Evolutionary conservation across 306 rosid species (phyloP).

Genomic region (Gynostemma pentaphyllum): DNA sequence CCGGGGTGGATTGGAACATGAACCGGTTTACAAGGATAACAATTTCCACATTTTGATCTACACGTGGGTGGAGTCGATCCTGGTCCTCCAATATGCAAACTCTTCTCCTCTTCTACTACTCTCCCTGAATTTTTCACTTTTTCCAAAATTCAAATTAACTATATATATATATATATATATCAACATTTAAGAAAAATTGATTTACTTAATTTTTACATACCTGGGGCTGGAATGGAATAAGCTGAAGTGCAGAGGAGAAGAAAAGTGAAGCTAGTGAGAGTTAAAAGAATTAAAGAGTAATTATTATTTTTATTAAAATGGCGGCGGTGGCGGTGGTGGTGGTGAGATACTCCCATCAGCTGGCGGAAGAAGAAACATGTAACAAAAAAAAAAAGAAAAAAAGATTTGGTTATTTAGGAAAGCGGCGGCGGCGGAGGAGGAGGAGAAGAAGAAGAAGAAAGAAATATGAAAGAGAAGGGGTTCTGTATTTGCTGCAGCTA

Average conservation of each 20-base stretch:
- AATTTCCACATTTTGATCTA: slow-evolving; percentile 71
- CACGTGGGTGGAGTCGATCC: slow-evolving; percentile 88
- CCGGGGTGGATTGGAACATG: slow-evolving; percentile 87
- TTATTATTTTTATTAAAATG: neutral
- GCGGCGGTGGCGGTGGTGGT: no score
- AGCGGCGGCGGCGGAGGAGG: no score
- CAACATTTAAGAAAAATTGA: slow-evolving; percentile 1
- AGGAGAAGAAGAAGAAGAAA: no score
- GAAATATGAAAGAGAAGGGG: no score
- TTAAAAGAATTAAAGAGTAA: slow-evolving; percentile 4
- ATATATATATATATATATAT: no score
- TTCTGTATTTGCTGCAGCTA: no score
- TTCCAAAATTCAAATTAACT: slow-evolving; percentile 3
- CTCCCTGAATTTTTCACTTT: slow-evolving; percentile 7
- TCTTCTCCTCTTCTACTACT: slow-evolving; percentile 21
- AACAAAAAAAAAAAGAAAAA: no score
- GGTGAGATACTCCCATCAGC: no score
- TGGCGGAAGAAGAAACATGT: neutral
- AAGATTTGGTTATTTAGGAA: no score
- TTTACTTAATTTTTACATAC: neutral
- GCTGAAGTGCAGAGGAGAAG: slow-evolving; percentile 27
- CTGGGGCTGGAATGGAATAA: slow-evolving; percentile 27
- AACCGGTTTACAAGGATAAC: slow-evolving; percentile 68
- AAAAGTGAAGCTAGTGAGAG: slow-evolving; percentile 37
- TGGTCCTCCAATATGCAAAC: slow-evolving; percentile 30